Conservation (phyloP, 441 rosid genomes). For the Bocquillonia castaneifolia region DNA sequence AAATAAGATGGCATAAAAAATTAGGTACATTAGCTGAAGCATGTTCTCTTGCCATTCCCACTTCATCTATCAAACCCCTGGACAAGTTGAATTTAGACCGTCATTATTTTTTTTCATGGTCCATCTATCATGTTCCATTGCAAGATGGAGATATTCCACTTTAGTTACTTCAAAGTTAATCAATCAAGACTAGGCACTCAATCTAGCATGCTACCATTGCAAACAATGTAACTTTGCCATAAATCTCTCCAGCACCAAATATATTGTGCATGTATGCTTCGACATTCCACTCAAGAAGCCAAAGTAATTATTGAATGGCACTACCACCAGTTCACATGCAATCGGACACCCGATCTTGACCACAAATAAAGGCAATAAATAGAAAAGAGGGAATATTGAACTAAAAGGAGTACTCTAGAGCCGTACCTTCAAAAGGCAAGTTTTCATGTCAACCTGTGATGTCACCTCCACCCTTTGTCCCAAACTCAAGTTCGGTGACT, state of each 20-base stretch:
- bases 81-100: neutral
- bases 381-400: neutral
- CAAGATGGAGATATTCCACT: neutral
- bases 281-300: neutral
- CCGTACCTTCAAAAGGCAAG: slow-evolving; percentile 78
- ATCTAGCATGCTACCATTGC: neutral
- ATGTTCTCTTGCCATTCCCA: neutral
- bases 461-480: slow-evolving; percentile 77
- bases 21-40: neutral
- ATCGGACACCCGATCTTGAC: neutral
- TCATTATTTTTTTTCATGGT: neutral
- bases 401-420: slow-evolving; percentile 5
- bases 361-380: neutral
- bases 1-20: neutral
- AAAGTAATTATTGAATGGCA: neutral
- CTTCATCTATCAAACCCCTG: neutral
- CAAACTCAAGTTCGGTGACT: slow-evolving; percentile 73
- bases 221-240: neutral
- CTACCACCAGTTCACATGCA: neutral
- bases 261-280: neutral
- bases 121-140: neutral
- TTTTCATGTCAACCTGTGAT: slow-evolving; percentile 62
- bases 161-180: neutral
- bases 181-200: neutral
- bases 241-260: slow-evolving; percentile 4